Evolutionary conservation across 441 rosid genomes (phyloP), one percentile per base, ranked within the genome.

Genomic region (Euphorbia celastroides): DNA sequence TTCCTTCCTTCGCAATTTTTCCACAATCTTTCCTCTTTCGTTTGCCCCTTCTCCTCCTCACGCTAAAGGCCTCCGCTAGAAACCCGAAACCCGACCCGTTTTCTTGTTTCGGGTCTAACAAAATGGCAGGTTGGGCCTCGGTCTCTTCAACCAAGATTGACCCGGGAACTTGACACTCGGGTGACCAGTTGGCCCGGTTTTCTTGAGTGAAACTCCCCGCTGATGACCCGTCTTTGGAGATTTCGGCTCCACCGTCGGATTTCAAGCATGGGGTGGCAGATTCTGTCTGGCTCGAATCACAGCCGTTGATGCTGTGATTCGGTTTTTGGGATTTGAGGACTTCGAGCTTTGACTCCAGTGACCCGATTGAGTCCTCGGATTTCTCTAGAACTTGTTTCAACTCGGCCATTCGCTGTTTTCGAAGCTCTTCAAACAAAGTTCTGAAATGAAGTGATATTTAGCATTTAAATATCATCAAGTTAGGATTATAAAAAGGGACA

Each of bases 281-380:
- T 75, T 80, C 84, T 5, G 89, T 90, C 75, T 70, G 83, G 76
- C 88, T 85, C 11, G 87, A 85, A 75, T 81, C 92, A 28, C 80
- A 79, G 60, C 79, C 80, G 13, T 77, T 72, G 0, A 50, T 74
- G 48, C 75, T 74, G 57, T 80, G 79, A 9, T 78, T 79, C 32
- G 52, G 70, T 67, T 71, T 78, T 75, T 82, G 88, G 19, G 88
- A 84, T 74, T 86, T 86, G 60, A 93, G 79, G 65, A 60, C 77
- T 75, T 86, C 87, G 19, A 93, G 91, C 83, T 84, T 93, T n/a
- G 85, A 77, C 80, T 90, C 92, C 76, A 93, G 74, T 34, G 65
- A 93, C 98, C 93, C 93, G 65, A 93, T 93, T 0, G 97, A 88
- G 68, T 66, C 91, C 67, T 88, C 82, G 0, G 98, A 93, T 71